A percentile compares a stretch with the other conserved stretches of the same genome.
Conservation (phyloP, 768 basidiomycete genomes). For the Neoboletus brunneissimus region DNA sequence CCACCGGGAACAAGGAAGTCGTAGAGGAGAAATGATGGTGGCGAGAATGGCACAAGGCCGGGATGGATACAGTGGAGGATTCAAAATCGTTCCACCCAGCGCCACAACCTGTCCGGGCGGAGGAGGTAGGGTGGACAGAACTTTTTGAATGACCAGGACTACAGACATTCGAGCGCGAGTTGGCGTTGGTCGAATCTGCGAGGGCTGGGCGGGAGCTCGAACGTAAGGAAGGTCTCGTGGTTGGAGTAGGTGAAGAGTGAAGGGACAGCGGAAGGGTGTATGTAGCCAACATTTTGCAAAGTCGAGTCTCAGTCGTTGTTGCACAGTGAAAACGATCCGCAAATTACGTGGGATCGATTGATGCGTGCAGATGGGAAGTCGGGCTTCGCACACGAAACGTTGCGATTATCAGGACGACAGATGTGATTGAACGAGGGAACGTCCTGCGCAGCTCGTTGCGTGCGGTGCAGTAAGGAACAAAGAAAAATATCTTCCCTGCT, state of each 20-base stretch:
- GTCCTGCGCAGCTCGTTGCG: slow-evolving; percentile 30
- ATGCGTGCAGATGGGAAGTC: slow-evolving; percentile 10
- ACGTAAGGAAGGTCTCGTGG: neutral
- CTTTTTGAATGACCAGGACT: slow-evolving; percentile 8
- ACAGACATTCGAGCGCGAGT: slow-evolving; percentile 5
- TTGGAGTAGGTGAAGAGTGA: neutral
- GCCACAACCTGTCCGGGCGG: slow-evolving; percentile 11
- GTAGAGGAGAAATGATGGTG: slow-evolving; percentile 3
- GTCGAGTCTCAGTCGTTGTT: slow-evolving; percentile 1
- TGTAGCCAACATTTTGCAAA: slow-evolving; percentile 20
- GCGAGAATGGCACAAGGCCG: slow-evolving; percentile 3
- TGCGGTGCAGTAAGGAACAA: slow-evolving; percentile 6
- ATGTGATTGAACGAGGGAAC: slow-evolving; percentile 25
- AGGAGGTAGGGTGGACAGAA: slow-evolving; percentile 18
- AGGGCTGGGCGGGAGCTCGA: slow-evolving; percentile 20
- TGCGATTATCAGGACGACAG: slow-evolving; percentile 22
- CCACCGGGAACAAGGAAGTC: slow-evolving; percentile 19
- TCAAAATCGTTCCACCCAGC: slow-evolving; percentile 7
- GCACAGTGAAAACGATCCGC: slow-evolving; percentile 10
- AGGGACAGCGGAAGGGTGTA: slow-evolving; percentile 2
- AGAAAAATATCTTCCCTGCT: slow-evolving; percentile 4
- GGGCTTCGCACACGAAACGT: slow-evolving; percentile 11
- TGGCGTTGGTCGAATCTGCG: slow-evolving; percentile 26
- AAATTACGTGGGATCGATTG: slow-evolving; percentile 4
- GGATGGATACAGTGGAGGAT: neutral